Evolutionary conservation across 2,329 filamentous ascomycete genomes (phyloP).

Genomic region (Aspergillus sojae): DNA sequence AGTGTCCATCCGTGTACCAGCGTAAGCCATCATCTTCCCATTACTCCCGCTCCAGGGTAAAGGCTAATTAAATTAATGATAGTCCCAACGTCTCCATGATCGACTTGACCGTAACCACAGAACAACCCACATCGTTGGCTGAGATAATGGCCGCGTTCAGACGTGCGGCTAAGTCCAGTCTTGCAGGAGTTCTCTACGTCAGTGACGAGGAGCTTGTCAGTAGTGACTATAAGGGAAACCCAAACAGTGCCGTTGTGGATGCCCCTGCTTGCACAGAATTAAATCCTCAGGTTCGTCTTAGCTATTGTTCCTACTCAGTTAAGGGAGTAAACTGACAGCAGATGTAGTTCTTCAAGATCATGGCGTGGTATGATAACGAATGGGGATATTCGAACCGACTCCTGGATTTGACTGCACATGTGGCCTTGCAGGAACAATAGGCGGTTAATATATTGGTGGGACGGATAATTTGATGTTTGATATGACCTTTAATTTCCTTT

Average conservation of each 20-base stretch:
- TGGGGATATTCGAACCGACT: slow-evolving; percentile 93
- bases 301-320: too few species aligned
- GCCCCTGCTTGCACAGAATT: background rate
- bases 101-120: background rate
- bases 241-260: background rate
- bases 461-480: background rate
- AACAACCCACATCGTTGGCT: background rate
- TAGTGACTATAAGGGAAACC: background rate
- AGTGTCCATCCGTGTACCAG: slow-evolving; percentile 94
- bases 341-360: slow-evolving; percentile 84
- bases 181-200: background rate
- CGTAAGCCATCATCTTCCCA: slow-evolving; percentile 37
- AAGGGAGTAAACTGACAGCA: too few species aligned
- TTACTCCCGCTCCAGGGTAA: too few species aligned
- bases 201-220: background rate
- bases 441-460: background rate
- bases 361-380: slow-evolving; percentile 95
- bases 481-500: background rate
- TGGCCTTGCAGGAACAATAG: slow-evolving; percentile 18
- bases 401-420: slow-evolving; percentile 61
- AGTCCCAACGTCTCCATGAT: background rate
- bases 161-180: background rate
- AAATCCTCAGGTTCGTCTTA: background rate
- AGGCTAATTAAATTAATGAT: fast-evolving
- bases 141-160: background rate